phyloP scores from a whole-genome alignment of 306 rosid genomes.

The Prunus mume region DNA sequence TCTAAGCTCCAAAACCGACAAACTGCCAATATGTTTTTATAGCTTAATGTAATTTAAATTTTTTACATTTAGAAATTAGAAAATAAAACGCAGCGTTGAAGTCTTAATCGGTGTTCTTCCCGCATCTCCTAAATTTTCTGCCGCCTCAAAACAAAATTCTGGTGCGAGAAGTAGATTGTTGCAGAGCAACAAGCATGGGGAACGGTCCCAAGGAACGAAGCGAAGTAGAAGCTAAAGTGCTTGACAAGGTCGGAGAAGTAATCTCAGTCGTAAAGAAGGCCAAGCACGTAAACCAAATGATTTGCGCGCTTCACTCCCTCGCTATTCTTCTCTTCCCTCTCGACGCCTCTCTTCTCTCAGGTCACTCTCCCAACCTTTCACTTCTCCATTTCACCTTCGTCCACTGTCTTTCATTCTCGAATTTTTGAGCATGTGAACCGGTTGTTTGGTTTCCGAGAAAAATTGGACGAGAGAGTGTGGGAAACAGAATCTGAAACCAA shows the following conservation, averaged over 20 bases:
- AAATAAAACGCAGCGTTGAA: background rate
- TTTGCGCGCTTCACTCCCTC: conserved; percentile 68
- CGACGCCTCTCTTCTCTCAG: conserved; percentile 61
- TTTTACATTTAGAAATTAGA: too few species aligned
- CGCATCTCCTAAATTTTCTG: background rate
- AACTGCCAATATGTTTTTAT: background rate
- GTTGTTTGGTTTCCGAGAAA: conserved; percentile 2
- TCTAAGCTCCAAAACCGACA: too few species aligned
- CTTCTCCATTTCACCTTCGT: background rate
- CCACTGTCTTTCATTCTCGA: background rate
- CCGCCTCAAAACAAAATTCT: background rate
- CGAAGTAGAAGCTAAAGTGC: conserved; percentile 43
- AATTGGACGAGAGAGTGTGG: background rate
- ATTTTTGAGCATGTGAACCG: background rate
- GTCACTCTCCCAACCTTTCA: conserved; percentile 23
- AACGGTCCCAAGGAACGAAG: conserved; percentile 34
- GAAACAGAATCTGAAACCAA: background rate
- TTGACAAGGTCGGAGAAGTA: conserved; percentile 57
- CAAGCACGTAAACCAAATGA: conserved; percentile 72
- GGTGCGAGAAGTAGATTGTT: background rate
- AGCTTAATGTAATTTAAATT: too few species aligned
- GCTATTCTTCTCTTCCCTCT: conserved; percentile 66
- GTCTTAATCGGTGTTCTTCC: background rate
- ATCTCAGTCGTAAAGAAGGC: conserved; percentile 53
- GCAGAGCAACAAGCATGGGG: conserved; percentile 38